Base-by-base conservation (phyloP, 768 basidiomycete species). In the Dioszegia aurantiaca region DNA sequence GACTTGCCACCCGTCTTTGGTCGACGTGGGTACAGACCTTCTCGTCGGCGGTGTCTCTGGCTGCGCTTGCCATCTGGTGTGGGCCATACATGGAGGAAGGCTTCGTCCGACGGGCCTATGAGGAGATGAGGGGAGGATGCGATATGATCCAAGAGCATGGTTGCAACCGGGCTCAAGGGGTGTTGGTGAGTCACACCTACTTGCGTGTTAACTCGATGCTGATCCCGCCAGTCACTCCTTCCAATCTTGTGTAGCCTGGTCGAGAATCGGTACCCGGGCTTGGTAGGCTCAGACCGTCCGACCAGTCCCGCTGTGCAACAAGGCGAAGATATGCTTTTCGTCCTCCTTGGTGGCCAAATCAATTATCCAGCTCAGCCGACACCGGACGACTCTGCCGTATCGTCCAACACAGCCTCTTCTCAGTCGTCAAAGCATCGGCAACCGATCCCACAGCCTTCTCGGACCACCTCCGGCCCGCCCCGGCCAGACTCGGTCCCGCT, bases 291-390 rank as follows among this genome's bases (percentile, higher is more conserved):
- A 31, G 27, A 19, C 14, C 9, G 42, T 4, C 33, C 51, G 36
- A 17, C 26, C 4, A 41, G n/a, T 31, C 28, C 54, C 1, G 62
- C 61, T 4, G 44, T 44, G 1, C 39, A 39, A 63, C 51, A 72
- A 62, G 67, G 67, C 24, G 71, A 73, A 39, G 64, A 73, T 49
- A 73, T 73, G 71, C 45, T 73, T 10, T 73, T 67, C 37, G 63
- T 69, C 23, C 54, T 73, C 11, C 60, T 73, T 16, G 71, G 71
- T 2, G 71, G 71, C 9, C 65, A 68, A 28, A 67, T 70, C 6
- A 62, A 63, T 19, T 30, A 14, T 26, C 40, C 40, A 8, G 5
- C 21, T 5, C 40, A 8, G 14, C 21, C 40, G 9, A 42, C 21
- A 42, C 40, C 40, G 6, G 11, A 21, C 43, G 3, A 44, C 21